Evolutionary conservation across 345 rosid genomes (phyloP), one percentile per base, ranked within the genome.

Genomic region (Excoecaria cochinchinensis): DNA sequence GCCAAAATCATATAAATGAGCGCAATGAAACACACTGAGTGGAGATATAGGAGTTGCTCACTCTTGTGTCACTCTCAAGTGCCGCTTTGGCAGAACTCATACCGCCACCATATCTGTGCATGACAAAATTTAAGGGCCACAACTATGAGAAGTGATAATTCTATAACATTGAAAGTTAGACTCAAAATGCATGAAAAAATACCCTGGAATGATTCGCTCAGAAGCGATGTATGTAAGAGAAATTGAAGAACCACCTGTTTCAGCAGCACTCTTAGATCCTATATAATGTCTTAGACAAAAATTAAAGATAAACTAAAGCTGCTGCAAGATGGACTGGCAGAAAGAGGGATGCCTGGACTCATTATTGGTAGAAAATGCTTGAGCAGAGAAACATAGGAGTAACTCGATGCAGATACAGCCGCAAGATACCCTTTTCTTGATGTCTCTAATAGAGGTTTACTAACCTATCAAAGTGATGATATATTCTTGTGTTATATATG

Each of bases 41-140:
- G 53, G 42, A 66, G 76, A 55, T 51, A 75, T 72, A 69, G 36
- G 4, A 52, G 44, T 44, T 65, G 78, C 88, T 80, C 78, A 86
- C 99, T 55, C 92, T 84, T 8, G 97, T 91, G 69, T 93, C 99
- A 78, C 99, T 95, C 86, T 95, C 98, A 67, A 95, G 84, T 48
- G 99, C 97, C 21, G 99, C 91, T 87, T 95, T 95, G 25, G 99
- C 98, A 59, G 99, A 93, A 82, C 96, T 95, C 98, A 95, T 91
- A 46, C 99, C 98, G 64, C 99, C 98, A 79, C 99, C 99, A 12
- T 95, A 95, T 73, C 99, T 95, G 86, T 72, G 69, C 38, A 79
- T 5, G 39, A 60, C 51, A 77, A 7, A 55, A 31, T 52, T 22
- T 52, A 67, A 59, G 47, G 58, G 70, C 9, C 24, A n/a, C 70